Evolutionary conservation across 2,329 filamentous ascomycete species (phyloP).

Genomic region (Penicillium sp.): DNA sequence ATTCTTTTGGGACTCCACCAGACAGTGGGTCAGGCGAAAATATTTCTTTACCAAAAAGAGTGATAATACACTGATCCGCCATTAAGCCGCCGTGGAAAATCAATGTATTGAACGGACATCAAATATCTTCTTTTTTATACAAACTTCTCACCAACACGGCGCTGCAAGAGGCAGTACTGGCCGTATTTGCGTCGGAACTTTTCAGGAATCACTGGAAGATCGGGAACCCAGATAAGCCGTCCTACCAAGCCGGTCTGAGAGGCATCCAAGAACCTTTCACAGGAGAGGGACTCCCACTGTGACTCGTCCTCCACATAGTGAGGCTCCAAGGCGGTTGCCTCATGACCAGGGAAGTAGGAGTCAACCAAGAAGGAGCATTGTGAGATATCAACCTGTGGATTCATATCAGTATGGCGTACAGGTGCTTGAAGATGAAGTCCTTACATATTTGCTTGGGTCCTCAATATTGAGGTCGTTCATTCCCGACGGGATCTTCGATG

Average conservation of each 20-base stretch:
- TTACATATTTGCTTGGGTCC: conserved; percentile 81
- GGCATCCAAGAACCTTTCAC: conserved; percentile 78
- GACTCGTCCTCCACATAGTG: conserved; percentile 72
- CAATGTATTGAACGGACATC: background rate
- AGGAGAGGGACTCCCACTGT: conserved; percentile 78
- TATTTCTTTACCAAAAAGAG: too few species aligned
- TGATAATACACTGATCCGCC: background rate
- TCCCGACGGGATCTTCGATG: conserved; percentile 76
- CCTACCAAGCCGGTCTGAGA: conserved; percentile 71
- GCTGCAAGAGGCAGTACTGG: conserved; percentile 78
- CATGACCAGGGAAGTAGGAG: conserved; percentile 69
- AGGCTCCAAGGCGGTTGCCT: conserved; percentile 70
- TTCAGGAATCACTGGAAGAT: conserved; percentile 68
- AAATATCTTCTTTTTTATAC: conserved; percentile 7
- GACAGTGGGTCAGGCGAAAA: too few species aligned
- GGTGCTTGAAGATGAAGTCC: conserved; percentile 22
- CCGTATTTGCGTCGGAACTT: conserved; percentile 78
- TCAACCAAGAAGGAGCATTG: conserved; percentile 85
- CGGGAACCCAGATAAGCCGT: conserved; percentile 79
- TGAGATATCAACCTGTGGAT: conserved; percentile 62
- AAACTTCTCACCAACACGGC: conserved; percentile 41
- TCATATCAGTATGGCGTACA: conserved; percentile 17
- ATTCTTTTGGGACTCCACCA: too few species aligned
- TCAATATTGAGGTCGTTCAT: conserved; percentile 93
- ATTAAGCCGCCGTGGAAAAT: background rate